Conservation (phyloP, 192 early-diverging fungal genomes). For the Rhizophagus sp. region DNA sequence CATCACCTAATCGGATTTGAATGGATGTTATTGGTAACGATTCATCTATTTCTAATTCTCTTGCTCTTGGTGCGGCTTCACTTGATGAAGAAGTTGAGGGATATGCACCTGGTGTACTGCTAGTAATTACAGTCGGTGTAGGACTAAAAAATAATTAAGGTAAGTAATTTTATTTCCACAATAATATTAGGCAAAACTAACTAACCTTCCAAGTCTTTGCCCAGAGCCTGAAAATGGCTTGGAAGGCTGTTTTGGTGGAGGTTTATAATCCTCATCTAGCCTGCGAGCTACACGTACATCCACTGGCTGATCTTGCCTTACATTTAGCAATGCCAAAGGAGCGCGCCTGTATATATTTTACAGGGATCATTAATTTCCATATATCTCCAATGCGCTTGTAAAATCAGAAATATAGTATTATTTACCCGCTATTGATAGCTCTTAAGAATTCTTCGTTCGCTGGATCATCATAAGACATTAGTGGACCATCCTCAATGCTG, state of each 20-base stretch:
- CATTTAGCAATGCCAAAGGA: conserved; percentile 84
- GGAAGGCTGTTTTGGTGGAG: conserved; percentile 74
- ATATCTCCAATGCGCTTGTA: not conserved
- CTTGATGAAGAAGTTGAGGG: conserved; percentile 27
- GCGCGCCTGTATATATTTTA: conserved; percentile 63
- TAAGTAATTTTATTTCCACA: not conserved
- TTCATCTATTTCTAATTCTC: conserved; percentile 66
- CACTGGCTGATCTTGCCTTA: conserved; percentile 86
- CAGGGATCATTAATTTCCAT: not conserved
- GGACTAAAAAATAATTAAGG: not conserved
- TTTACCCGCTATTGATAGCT: conserved; percentile 86
- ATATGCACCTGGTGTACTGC: not conserved
- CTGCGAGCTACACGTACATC: conserved; percentile 82
- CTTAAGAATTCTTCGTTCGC: conserved; percentile 81
- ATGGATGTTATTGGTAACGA: conserved; percentile 79
- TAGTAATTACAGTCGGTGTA: not conserved
- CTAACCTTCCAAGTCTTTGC: conserved; percentile 74
- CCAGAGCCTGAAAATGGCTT: conserved; percentile 81
- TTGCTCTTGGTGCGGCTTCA: conserved; percentile 15
- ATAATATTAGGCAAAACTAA: conserved; percentile 41
- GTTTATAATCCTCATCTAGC: conserved; percentile 84
- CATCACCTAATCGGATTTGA: conserved; percentile 92
- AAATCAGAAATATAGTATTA: not conserved
- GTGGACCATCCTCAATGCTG: conserved; percentile 90
- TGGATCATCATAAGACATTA: conserved; percentile 85